Evolutionary conservation across 768 basidiomycete species (phyloP).

Genomic region (Phlebiopsis flavidoalba): DNA sequence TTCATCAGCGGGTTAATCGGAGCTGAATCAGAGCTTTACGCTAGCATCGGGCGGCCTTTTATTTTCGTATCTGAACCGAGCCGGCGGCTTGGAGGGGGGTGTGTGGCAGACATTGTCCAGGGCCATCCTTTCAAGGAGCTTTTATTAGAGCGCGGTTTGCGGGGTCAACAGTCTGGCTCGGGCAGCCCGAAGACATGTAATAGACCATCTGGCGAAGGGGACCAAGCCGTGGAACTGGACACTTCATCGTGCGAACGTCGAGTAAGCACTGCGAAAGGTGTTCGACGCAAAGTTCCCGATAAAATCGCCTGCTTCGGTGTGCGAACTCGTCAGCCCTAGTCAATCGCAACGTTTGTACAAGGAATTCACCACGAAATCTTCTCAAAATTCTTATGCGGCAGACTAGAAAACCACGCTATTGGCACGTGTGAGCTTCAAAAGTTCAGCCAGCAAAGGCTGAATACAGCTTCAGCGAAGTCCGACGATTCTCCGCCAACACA

Average conservation of each 20-base stretch:
- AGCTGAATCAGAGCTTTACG: neutral
- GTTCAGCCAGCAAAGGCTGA: constrained; percentile 2
- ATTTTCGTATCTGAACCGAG: neutral
- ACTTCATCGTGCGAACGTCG: neutral
- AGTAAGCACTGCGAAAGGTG: neutral
- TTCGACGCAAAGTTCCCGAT: neutral
- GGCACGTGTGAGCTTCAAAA: neutral
- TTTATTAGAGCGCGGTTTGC: too few species aligned
- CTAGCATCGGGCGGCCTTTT: neutral
- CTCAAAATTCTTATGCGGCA: neutral
- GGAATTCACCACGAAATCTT: neutral
- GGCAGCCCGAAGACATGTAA: neutral
- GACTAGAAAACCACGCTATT: neutral
- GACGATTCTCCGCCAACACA: constrained; percentile 5
- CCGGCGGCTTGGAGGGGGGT: too few species aligned
- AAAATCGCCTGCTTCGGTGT: neutral
- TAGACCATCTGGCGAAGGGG: neutral
- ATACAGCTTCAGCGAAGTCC: constrained; percentile 7
- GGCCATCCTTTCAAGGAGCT: neutral
- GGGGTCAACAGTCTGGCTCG: neutral
- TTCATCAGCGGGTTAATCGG: neutral
- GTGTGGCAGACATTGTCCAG: neutral
- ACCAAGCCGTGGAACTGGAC: neutral
- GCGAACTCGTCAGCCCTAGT: neutral
- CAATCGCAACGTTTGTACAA: neutral